These are phyloP conservation scores for Magnaporthiopsis incrustans DNA, from an alignment of 2,329 filamentous ascomycete species.

Conservation along the genomic window DNA sequence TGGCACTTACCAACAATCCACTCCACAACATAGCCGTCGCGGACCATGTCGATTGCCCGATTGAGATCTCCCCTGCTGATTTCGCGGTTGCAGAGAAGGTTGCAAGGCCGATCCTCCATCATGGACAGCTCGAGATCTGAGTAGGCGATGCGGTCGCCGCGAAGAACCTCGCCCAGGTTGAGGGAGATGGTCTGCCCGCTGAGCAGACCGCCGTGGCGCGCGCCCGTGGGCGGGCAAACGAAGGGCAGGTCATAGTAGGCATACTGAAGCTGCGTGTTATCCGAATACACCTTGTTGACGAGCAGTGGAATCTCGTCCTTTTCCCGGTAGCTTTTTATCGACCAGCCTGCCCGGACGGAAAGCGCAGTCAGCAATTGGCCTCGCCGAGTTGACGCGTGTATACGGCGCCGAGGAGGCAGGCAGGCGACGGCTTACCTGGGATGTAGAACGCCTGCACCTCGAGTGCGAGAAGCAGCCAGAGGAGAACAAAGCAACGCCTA, in stretches of 20 bases:
- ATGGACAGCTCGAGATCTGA: constrained; percentile 78
- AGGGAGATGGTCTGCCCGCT: constrained; percentile 72
- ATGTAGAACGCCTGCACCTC: constrained; percentile 69
- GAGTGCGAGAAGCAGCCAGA: constrained; percentile 38
- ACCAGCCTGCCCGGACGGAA: constrained; percentile 54
- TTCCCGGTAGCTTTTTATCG: constrained; percentile 70
- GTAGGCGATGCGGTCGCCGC: constrained; percentile 75
- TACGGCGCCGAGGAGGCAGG: neutral
- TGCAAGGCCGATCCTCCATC: constrained; percentile 66
- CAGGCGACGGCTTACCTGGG: constrained; percentile 51
- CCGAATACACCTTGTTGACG: constrained; percentile 87
- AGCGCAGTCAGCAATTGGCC: constrained; percentile 13
- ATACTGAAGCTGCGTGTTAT: constrained; percentile 84
- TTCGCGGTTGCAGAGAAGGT: constrained; percentile 62
- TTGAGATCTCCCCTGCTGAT: constrained; percentile 57
- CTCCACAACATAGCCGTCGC: constrained; percentile 76
- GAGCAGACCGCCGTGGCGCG: constrained; percentile 58
- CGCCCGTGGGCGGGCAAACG: constrained; percentile 70
- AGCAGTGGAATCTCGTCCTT: constrained; percentile 74
- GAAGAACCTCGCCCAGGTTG: constrained; percentile 80
- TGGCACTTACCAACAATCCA: constrained; percentile 62
- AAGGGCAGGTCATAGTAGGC: constrained; percentile 85
- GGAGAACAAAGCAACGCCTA: constrained; percentile 37
- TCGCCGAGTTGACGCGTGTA: neutral
- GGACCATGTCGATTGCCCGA: constrained; percentile 63